Conservation (phyloP, 768 basidiomycete genomes). For the Mycena leptocephala region DNA sequence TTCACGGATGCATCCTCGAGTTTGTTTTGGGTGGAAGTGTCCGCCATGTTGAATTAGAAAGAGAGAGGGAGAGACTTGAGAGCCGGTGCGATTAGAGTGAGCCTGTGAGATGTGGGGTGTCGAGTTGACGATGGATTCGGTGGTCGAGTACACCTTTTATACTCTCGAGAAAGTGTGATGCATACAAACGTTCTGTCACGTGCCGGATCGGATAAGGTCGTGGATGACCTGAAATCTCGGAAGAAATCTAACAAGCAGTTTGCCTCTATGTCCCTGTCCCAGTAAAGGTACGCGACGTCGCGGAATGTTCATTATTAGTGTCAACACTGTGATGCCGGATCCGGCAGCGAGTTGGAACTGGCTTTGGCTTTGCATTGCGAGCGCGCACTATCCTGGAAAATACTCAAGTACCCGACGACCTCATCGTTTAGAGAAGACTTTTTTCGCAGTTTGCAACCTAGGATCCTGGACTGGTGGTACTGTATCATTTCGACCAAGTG, state of each 20-base stretch:
- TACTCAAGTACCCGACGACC: neutral
- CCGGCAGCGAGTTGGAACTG: constrained; percentile 9
- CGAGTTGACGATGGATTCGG: constrained; percentile 11
- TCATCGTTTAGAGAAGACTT: constrained; percentile 1
- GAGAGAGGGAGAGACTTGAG: constrained; percentile 14
- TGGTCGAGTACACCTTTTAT: constrained; percentile 5
- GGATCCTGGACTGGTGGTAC: neutral
- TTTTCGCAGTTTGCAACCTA: constrained; percentile 1
- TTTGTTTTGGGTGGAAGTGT: constrained; percentile 8
- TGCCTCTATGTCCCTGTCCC: constrained; percentile 3
- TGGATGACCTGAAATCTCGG: constrained; percentile 3
- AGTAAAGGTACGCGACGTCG: neutral
- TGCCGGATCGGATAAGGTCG: neutral
- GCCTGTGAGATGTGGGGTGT: constrained; percentile 8
- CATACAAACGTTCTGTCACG: constrained; percentile 2
- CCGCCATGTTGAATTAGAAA: constrained; percentile 7
- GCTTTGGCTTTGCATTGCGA: neutral
- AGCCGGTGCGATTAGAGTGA: constrained; percentile 5
- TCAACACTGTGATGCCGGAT: no score
- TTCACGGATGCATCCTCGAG: constrained; percentile 13
- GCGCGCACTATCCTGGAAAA: constrained; percentile 3
- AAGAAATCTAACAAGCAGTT: constrained; percentile 6
- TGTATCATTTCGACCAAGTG: no score
- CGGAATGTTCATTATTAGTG: neutral
- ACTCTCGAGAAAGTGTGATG: constrained; percentile 3